Evolutionary conservation across 108 stramenopile species (phyloP).

Genomic region (Pseudonitzschia multiseries): DNA sequence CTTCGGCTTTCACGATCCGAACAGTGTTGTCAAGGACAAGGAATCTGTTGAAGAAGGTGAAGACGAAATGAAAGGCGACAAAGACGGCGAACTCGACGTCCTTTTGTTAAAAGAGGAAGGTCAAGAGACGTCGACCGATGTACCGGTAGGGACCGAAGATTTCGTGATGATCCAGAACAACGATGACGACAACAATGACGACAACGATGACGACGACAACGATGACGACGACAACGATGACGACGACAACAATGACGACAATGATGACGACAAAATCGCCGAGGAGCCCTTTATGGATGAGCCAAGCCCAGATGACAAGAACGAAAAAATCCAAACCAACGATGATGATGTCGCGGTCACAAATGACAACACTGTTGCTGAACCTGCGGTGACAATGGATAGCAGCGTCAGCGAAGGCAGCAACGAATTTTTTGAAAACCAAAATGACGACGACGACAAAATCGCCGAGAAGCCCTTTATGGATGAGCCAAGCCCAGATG

Average conservation of each 20-base stretch:
- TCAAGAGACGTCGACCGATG: not conserved
- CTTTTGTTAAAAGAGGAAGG: too few species aligned
- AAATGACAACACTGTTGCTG: too few species aligned
- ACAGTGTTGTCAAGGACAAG: not conserved
- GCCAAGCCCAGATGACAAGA: too few species aligned
- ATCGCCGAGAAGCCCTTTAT: not conserved
- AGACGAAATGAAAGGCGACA: not conserved
- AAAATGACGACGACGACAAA: not conserved
- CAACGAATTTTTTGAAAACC: too few species aligned
- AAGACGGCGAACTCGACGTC: not conserved
- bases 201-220: not conserved
- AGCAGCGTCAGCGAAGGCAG: too few species aligned
- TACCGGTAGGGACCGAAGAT: too few species aligned
- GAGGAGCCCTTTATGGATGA: not conserved
- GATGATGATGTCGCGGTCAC: too few species aligned
- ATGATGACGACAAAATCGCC: not conserved
- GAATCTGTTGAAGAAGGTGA: not conserved
- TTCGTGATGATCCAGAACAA: too few species aligned
- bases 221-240: not conserved
- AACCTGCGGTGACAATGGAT: too few species aligned
- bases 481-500: too few species aligned
- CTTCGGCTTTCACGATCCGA: slow-evolving; percentile 8
- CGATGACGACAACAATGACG: not conserved
- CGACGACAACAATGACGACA: too few species aligned
- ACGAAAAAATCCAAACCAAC: too few species aligned